Evolutionary conservation across 116 monocot genomes (phyloP), one percentile per base, ranked within the genome.

Genomic region (Trichopus zeylanicus): DNA sequence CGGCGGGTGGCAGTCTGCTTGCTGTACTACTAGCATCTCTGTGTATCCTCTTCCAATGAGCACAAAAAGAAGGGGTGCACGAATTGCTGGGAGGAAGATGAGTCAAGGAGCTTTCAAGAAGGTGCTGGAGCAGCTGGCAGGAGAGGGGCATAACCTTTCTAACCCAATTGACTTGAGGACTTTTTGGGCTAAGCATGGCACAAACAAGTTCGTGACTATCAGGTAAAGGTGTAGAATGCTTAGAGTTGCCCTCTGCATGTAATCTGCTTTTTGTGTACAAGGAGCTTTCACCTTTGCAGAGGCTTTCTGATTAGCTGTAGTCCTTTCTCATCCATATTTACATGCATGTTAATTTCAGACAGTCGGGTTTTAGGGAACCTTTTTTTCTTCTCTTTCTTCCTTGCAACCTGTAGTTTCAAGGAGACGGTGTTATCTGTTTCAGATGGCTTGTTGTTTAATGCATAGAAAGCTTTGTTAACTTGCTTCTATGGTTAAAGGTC

Each of bases 11-110:
- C 97, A 97, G 55, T 97, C 87, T 0, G 97, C 91, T 20, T 97
- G 97, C 51, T 97, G 97, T 57, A 97, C 97, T 9, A 97, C 79
- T 1, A 87, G 42, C 28, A 69, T 91, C 2, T 97, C 97, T 7
- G 48, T 65, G 55, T 84, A 87, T 59, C 97, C 97, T 0, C 74
- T 97, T 4, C 97, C 97, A 3, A 91, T 97, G 91, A 97, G 81
- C 38, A 63, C 72, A 0, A 91, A 97, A 24, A 67, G 84, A 27
- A 61, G 69, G 51, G 97, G 97, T 6, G 81, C 84, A n/a, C 73
- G 97, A 12, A 91, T 97, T 70, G 84, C 97, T 24, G 97, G 97
- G 39, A 69, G 97, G 60, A 97, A 91, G 65, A 97, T 97, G 97
- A 90, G 87, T 60, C 91, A 82, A 21, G 97, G 97, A 18, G 91